phyloP scores from a whole-genome alignment of 768 basidiomycete species.

The Postia placenta region DNA sequence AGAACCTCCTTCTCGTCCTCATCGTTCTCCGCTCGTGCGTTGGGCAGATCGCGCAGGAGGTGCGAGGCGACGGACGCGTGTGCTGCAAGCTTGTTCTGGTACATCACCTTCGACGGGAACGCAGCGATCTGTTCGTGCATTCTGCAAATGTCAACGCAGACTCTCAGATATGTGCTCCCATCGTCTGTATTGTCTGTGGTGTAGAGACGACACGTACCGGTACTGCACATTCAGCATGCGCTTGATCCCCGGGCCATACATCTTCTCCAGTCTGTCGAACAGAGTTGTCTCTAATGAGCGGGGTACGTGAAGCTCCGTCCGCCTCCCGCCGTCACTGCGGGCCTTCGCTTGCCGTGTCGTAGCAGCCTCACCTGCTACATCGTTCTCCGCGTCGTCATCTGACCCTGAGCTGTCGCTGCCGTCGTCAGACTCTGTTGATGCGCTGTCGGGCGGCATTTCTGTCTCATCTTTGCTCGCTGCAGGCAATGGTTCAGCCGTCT shows the following conservation, averaged over 20 bases:
- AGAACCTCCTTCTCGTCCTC: slow-evolving; percentile 72
- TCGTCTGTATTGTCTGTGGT: not conserved
- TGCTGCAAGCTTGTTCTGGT: slow-evolving; percentile 62
- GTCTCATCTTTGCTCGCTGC: not conserved
- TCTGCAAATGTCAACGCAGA: slow-evolving; percentile 42
- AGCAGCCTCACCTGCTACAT: not conserved
- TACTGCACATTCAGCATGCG: slow-evolving; percentile 89
- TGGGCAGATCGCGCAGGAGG: slow-evolving; percentile 65
- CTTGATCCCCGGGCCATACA: slow-evolving; percentile 82
- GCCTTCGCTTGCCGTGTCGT: not conserved
- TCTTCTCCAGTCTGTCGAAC: slow-evolving; percentile 85
- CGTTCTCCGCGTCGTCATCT: too few species aligned
- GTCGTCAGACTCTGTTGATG: not conserved
- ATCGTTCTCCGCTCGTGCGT: slow-evolving; percentile 41
- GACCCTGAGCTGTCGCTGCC: not conserved
- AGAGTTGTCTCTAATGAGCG: slow-evolving; percentile 81
- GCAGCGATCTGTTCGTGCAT: slow-evolving; percentile 85
- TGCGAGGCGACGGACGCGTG: slow-evolving; percentile 67
- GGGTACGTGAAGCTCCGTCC: slow-evolving; percentile 43
- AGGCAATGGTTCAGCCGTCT: not conserved
- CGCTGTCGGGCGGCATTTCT: not conserved
- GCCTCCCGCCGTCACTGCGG: slow-evolving; percentile 3
- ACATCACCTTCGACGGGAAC: slow-evolving; percentile 83
- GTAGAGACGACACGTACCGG: slow-evolving; percentile 44
- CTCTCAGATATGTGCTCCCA: not conserved